These are phyloP conservation scores for Suillus subalutaceus DNA, from an alignment of 768 basidiomycete species.

Conservation along the genomic window DNA sequence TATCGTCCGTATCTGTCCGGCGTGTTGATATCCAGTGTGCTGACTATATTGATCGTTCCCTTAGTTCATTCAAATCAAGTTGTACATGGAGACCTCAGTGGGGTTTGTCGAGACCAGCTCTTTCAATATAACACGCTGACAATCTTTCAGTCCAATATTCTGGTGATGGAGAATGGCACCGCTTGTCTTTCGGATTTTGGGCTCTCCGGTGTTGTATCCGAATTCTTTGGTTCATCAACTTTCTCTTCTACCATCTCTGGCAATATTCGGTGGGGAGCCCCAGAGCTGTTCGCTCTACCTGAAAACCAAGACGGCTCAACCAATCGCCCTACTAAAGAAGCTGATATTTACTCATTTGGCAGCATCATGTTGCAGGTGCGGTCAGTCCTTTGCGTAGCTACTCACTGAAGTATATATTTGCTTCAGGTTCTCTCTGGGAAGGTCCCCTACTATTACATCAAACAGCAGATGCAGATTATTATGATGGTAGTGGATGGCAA, in stretches of 20 bases:
- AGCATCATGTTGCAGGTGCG: conserved; percentile 31
- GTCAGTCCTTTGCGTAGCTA: not conserved
- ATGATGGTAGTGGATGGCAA: conserved; percentile 13
- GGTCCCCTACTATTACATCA: conserved; percentile 13
- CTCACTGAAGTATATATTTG: not conserved
- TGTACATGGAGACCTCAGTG: conserved; percentile 14
- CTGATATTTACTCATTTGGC: conserved; percentile 15
- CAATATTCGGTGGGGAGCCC: conserved; percentile 47
- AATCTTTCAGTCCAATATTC: conserved; percentile 42
- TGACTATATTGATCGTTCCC: not conserved
- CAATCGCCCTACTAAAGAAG: conserved; percentile 8
- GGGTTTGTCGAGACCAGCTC: conserved; percentile 6
- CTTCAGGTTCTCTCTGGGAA: conserved; percentile 14
- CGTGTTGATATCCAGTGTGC: not conserved
- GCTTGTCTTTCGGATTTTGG: conserved; percentile 51
- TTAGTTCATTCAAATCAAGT: conserved; percentile 8
- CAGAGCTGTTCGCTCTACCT: conserved; percentile 30
- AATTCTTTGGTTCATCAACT: conserved; percentile 34
- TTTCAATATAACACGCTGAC: conserved; percentile 3
- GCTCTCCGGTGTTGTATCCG: conserved; percentile 32
- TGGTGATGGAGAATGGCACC: conserved; percentile 41
- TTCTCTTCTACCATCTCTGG: conserved; percentile 36
- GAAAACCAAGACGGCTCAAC: conserved; percentile 21
- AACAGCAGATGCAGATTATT: conserved; percentile 9
- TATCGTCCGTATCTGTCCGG: not conserved